Conservation (phyloP, 345 rosid genomes). For the Aquilaria malaccensis region DNA sequence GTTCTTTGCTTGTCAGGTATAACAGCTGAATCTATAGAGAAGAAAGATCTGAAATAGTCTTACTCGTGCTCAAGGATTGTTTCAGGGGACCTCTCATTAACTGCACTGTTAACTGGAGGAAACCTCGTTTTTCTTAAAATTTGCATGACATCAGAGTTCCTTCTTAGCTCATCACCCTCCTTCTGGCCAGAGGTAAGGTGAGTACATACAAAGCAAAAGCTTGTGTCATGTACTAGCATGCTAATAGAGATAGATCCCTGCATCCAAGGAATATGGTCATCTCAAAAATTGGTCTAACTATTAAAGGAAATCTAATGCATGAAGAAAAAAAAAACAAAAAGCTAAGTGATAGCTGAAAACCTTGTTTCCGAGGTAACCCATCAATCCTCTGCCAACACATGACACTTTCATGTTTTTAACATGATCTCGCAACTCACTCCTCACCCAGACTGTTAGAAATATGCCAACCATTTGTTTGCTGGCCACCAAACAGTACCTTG, state of each 20-base stretch:
- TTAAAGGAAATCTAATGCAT: conserved; percentile 1
- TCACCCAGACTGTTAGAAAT: conserved; percentile 91
- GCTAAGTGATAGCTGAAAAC: conserved; percentile 24
- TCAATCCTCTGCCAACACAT: conserved; percentile 94
- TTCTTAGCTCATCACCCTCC: conserved; percentile 86
- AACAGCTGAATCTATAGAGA: neutral
- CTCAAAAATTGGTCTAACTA: conserved; percentile 7
- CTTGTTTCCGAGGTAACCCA: conserved; percentile 99
- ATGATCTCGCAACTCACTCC: conserved; percentile 75
- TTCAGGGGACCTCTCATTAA: conserved; percentile 77
- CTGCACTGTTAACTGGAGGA: conserved; percentile 56
- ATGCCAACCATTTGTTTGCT: conserved; percentile 99
- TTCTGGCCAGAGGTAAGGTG: conserved; percentile 98
- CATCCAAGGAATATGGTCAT: conserved; percentile 17
- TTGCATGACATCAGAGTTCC: conserved; percentile 96
- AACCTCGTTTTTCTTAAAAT: conserved; percentile 92
- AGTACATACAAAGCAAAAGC: conserved; percentile 88
- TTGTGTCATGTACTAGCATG: conserved; percentile 89
- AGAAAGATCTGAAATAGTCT: conserved; percentile 20
- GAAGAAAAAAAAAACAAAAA: conserved; percentile 10
- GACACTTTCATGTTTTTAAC: conserved; percentile 94
- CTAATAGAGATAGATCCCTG: conserved; percentile 97
- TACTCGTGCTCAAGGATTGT: conserved; percentile 96
- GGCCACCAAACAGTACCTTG: conserved; percentile 83
- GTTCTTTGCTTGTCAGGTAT: too few relatives aligned